phyloP scores from a whole-genome alignment of 2,329 filamentous ascomycete species.

The Pleochaeta shiraiana region DNA sequence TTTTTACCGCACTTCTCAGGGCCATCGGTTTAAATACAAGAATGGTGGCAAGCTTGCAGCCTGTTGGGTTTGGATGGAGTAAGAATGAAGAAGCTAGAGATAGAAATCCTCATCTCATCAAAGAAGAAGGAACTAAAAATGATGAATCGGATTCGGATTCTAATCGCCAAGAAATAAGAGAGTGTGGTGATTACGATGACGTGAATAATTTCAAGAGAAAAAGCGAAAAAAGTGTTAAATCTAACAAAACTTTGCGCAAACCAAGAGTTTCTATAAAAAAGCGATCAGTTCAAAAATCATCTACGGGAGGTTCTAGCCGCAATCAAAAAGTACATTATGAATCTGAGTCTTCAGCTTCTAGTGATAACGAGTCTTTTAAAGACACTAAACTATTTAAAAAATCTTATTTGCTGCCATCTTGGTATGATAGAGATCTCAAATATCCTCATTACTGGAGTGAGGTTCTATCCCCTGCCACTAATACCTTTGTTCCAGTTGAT shows the following conservation, averaged over 20 bases:
- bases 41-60: conserved; percentile 67
- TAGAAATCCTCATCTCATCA: conserved; percentile 12
- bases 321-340: conserved; percentile 24
- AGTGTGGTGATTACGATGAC: conserved; percentile 21
- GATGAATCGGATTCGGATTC: not conserved
- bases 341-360: conserved; percentile 26
- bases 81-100: conserved; percentile 58
- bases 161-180: conserved; percentile 5
- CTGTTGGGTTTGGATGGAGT: conserved; percentile 76
- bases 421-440: conserved; percentile 52
- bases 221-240: not conserved
- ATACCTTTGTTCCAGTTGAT: conserved; percentile 62
- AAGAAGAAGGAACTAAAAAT: conserved; percentile 7
- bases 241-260: not conserved
- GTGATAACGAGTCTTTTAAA: conserved; percentile 30
- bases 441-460: conserved; percentile 92
- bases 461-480: conserved; percentile 59
- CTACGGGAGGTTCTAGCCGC: conserved; percentile 6
- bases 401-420: conserved; percentile 20
- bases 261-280: not conserved
- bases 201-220: not conserved
- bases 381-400: conserved; percentile 8
- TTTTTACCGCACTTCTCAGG: conserved; percentile 71
- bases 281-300: not conserved
- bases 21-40: conserved; percentile 64